Evolutionary conservation across 164 flowering plant species (phyloP), one percentile per base, ranked within the genome.

Genomic region (Magnolia changhungtana): DNA sequence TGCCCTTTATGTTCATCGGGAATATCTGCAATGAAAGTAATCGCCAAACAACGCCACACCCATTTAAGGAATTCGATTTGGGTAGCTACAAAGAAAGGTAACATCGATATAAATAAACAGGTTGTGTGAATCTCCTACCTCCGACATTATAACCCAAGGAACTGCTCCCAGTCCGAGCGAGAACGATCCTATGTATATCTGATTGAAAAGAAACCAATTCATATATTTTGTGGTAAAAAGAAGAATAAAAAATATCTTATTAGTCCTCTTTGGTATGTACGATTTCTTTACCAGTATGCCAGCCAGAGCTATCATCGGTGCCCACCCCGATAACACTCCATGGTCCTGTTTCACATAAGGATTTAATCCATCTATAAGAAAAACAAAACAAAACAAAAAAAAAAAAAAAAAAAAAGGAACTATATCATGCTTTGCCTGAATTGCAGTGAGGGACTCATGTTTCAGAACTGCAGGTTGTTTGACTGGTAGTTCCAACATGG

Each of bases 141-240:
- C 99, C 2, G 99, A 92, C 98, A 92, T 92, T 65, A 96, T 78
- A 71, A 96, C 91, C 99, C 99, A 96, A 72, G 99, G 98, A 78
- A 91, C 88, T 20, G 96, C 90, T 67, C 98, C 99, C 97, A 96
- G 88, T 77, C 99, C 98, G 3, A 81, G 69, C 71, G 99, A 89
- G 79, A 90, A 96, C 0, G 91, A 79, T 58, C 85, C 88, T 78
- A 91, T 85, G 79, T 87, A 92, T 13, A 88, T 77, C 98, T 96
- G 63, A 50, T 66, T 24, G 23, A 18, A 52, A 19, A 8, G 55
- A 70, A 20, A 50, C 49, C n/a, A 4, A n/a, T 50, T 19, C 4
- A 70, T 1, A 70, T 18, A 70, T 8, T 45, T n/a, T 8, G n/a
- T 67, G 55, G 45, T 4, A 37, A 5, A 37, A 37, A 37, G 45